Conservation (phyloP, 257 asterid genomes). For the Nemophila menziesii region DNA sequence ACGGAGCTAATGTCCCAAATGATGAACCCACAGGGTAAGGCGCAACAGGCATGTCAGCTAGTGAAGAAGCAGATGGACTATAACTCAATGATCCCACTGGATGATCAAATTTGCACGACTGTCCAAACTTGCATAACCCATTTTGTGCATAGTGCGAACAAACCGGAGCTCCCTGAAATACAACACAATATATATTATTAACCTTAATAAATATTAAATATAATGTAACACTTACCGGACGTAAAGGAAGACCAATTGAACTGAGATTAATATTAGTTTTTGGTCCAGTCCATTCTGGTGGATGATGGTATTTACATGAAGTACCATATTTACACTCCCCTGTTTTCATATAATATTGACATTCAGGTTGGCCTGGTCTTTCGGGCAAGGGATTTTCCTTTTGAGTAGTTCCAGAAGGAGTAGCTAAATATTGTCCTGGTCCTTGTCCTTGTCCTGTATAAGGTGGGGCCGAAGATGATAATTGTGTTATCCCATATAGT, state of each 20-base stretch:
- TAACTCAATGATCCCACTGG: slow-evolving; percentile 58
- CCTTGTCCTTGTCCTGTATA: slow-evolving; percentile 39
- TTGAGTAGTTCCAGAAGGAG: slow-evolving; percentile 38
- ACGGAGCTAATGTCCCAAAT: slow-evolving; percentile 39
- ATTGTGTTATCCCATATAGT: slow-evolving; percentile 44
- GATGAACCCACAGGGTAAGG: slow-evolving; percentile 68
- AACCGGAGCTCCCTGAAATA: slow-evolving; percentile 38
- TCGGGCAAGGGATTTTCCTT: slow-evolving; percentile 43
- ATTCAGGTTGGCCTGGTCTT: slow-evolving; percentile 69
- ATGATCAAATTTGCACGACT: slow-evolving; percentile 64
- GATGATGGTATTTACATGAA: slow-evolving; percentile 68
- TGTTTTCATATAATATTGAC: slow-evolving; percentile 54
- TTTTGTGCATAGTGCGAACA: slow-evolving; percentile 70
- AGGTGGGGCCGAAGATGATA: slow-evolving; percentile 54
- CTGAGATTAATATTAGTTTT: slow-evolving; percentile 19
- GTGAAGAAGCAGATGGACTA: slow-evolving; percentile 68
- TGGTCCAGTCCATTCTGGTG: slow-evolving; percentile 41
- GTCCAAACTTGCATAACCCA: slow-evolving; percentile 67
- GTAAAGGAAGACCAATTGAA: slow-evolving; percentile 13
- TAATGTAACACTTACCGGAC: slow-evolving; percentile 4
- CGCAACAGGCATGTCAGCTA: slow-evolving; percentile 66
- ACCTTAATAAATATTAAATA: not conserved
- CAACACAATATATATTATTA: not conserved
- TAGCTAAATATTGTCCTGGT: slow-evolving; percentile 30
- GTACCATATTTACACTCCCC: slow-evolving; percentile 62